phyloP scores from a whole-genome alignment of 805 yeast genomes.

The Yarrowia sp. region DNA sequence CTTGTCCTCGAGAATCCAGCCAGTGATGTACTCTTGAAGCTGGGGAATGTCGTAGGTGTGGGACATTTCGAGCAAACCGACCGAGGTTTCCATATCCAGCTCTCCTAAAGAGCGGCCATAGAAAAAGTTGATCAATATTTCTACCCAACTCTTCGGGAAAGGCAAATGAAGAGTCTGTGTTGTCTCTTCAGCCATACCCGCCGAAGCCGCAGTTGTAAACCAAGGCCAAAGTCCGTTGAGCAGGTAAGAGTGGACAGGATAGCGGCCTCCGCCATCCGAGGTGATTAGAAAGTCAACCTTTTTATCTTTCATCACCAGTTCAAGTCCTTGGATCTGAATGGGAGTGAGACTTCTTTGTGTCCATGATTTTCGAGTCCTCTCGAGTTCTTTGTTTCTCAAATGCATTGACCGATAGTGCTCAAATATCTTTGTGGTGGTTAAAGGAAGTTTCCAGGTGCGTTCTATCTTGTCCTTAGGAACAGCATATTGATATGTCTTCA shows the following conservation, averaged over 20 bases:
- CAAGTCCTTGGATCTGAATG: background rate
- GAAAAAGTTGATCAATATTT: background rate
- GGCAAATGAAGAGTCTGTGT: slow-evolving; percentile 2
- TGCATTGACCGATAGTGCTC: no score
- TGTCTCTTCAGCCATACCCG: background rate
- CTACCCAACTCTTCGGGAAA: background rate
- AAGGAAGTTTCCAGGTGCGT: no score
- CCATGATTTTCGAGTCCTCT: no score
- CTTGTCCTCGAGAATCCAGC: background rate
- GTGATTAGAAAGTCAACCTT: background rate
- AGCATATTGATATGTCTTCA: no score
- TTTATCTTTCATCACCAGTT: background rate
- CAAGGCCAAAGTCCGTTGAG: background rate
- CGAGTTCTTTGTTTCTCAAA: no score
- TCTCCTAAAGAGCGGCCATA: background rate
- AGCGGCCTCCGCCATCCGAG: background rate
- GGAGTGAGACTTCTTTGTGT: background rate
- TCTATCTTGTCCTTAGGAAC: no score
- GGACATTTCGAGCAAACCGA: background rate
- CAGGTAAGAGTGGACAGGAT: background rate
- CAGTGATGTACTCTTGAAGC: background rate
- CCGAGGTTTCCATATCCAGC: no score
- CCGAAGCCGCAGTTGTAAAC: background rate
- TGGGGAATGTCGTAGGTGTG: background rate
- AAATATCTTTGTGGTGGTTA: no score